Base-by-base conservation (phyloP, 257 asterid genomes). In the Nicotiana paniculata region DNA sequence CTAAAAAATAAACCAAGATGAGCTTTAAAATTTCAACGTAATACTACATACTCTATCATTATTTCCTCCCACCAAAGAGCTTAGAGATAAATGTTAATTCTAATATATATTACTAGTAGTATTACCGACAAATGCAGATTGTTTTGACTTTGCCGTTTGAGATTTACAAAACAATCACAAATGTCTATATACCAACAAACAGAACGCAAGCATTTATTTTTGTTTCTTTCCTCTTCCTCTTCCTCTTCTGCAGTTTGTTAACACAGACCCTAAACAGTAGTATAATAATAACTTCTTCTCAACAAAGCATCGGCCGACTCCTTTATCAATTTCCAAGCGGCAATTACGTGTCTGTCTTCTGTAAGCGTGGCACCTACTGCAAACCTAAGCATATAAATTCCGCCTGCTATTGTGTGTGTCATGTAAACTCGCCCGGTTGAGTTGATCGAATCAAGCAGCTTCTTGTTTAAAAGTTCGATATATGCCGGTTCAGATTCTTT, bases 321-420 rank as follows among this genome's bases (percentile, higher is more conserved):
- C 59, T 54, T 77, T 6, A 87, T 85, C 80, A 87, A 65, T 53
- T 83, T 86, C 88, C 90, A 87, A 24, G 86, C 86, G 11, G 84
- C 76, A 28, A 21, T 66, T 11, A 87, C 86, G 57, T 87, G 90
- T 54, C 77, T 84, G 11, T 87, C 90, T 79, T 87, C 84, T 7
- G 90, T 87, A 0, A 87, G 62, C 6, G 90, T 85, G 26, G 88
- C 88, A 13, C 90, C 88, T 65, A 87, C 88, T 2, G 88, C 88
- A 58, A 87, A 82, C 77, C 90, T 85, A 24, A 87, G 69, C 85
- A 85, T 55, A 57, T 82, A 87, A 1, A 83, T 37, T 26, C 85
- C 90, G 6, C 85, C 85, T 0, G 65, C 85, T 13, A 69, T 54
- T 3, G 90, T 85, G 30, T 87, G 90, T 13, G 88, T 87, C 82